These are phyloP conservation scores for Scheffersomyces cryptocercus DNA, from an alignment of 1,139 yeast species.

Conservation along the genomic window DNA sequence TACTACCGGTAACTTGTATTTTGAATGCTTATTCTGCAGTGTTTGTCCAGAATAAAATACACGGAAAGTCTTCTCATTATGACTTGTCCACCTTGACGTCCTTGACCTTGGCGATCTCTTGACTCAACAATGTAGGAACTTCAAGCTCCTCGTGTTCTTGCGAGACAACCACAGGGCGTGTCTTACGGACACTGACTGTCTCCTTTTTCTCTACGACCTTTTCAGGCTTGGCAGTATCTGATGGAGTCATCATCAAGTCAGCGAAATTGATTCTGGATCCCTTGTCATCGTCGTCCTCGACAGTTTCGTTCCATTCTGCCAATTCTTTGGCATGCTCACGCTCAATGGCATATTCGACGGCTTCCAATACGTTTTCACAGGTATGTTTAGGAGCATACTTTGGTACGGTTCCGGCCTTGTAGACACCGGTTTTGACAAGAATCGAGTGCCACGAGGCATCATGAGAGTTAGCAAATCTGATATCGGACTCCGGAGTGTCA, in stretches of 20 bases:
- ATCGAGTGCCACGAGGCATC: constrained; percentile 84
- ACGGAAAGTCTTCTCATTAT: background rate
- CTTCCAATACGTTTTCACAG: constrained; percentile 74
- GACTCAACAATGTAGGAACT: constrained; percentile 43
- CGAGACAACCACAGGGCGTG: constrained; percentile 4
- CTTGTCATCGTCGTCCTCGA: constrained; percentile 30
- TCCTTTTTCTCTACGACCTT: constrained; percentile 8
- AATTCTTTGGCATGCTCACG: constrained; percentile 73
- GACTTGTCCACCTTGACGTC: constrained; percentile 28
- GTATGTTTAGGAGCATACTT: constrained; percentile 75
- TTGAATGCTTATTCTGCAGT: too few species aligned
- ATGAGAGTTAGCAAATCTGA: constrained; percentile 83
- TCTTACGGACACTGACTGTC: background rate
- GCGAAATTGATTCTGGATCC: constrained; percentile 45
- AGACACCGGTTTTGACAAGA: constrained; percentile 84
- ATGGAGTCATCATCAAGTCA: constrained; percentile 52
- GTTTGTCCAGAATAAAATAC: too few species aligned
- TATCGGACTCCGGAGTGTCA: constrained; percentile 90
- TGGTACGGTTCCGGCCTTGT: constrained; percentile 76
- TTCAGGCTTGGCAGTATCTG: constrained; percentile 29
- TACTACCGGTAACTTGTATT: too few species aligned
- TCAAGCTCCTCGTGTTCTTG: constrained; percentile 43
- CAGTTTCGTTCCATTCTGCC: constrained; percentile 67
- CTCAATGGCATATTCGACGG: constrained; percentile 80
- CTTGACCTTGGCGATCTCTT: constrained; percentile 40